phyloP scores from a whole-genome alignment of 306 rosid genomes.

The Quercus berberidifolia region DNA sequence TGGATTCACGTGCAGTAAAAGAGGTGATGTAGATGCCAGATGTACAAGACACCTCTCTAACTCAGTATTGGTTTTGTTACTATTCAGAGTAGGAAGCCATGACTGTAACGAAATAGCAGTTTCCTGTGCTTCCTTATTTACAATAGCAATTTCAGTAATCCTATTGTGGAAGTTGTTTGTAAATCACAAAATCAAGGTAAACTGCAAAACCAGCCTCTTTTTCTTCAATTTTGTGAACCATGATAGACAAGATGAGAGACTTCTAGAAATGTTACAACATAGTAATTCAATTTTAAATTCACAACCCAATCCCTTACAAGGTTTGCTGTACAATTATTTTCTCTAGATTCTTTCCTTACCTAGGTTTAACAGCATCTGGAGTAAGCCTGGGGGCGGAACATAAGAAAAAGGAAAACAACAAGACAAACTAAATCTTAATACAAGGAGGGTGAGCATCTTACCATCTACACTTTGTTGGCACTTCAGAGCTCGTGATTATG shows the following conservation, averaged over 20 bases:
- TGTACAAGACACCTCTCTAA: too few relatives aligned
- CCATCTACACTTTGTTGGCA: constrained; percentile 4
- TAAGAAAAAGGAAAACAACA: constrained; percentile 6
- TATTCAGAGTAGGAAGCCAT: background rate
- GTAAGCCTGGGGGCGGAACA: constrained; percentile 16
- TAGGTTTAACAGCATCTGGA: background rate
- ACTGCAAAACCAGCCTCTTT: background rate
- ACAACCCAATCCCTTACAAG: background rate
- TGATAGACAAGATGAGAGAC: background rate
- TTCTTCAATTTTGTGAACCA: background rate
- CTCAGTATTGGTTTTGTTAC: background rate
- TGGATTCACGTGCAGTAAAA: too few relatives aligned
- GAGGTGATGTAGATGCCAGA: too few relatives aligned
- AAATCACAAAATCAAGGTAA: background rate
- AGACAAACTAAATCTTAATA: background rate
- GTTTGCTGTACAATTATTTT: constrained; percentile 32
- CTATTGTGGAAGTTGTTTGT: background rate
- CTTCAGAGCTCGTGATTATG: constrained; percentile 23
- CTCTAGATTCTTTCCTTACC: background rate
- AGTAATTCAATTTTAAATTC: background rate
- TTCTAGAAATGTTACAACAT: background rate
- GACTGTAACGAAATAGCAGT: background rate
- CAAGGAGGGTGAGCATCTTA: background rate
- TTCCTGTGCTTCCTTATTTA: background rate
- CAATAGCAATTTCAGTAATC: background rate